phyloP scores from a whole-genome alignment of 805 yeast genomes.

The Saccharomycopsis fodiens region DNA sequence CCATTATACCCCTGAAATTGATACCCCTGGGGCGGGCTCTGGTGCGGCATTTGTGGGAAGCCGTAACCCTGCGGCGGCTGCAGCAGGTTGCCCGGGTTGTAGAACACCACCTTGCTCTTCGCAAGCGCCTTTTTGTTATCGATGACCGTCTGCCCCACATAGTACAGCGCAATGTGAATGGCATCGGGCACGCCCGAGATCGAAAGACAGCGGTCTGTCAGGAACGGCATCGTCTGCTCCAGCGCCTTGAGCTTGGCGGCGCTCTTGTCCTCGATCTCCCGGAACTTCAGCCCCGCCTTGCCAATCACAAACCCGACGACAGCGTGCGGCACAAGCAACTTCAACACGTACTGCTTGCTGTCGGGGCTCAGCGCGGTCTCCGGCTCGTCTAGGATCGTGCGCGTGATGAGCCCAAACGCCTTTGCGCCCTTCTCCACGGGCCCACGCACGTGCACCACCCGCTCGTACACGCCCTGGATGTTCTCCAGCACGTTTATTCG shows the following conservation, averaged over 20 bases:
- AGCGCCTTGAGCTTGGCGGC: slow-evolving; percentile 73
- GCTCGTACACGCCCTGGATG: slow-evolving; percentile 60
- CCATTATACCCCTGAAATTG: slow-evolving; percentile 14
- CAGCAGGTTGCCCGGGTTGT: slow-evolving; percentile 40
- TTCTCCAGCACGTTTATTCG: slow-evolving; percentile 69
- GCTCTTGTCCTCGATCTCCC: slow-evolving; percentile 76
- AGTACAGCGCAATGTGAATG: slow-evolving; percentile 74
- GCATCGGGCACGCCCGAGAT: slow-evolving; percentile 82
- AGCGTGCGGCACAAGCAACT: slow-evolving; percentile 67
- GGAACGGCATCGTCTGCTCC: slow-evolving; percentile 60
- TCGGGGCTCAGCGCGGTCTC: slow-evolving; percentile 50
- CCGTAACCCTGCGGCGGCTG: slow-evolving; percentile 1
- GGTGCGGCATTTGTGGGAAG: not conserved
- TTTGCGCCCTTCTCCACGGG: slow-evolving; percentile 71
- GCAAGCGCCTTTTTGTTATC: slow-evolving; percentile 48
- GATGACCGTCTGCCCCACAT: slow-evolving; percentile 58
- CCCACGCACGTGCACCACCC: slow-evolving; percentile 70
- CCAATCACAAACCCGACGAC: slow-evolving; percentile 79
- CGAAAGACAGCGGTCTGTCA: slow-evolving; percentile 68
- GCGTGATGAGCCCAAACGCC: slow-evolving; percentile 67
- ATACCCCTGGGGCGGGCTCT: slow-evolving; percentile 6
- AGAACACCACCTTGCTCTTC: slow-evolving; percentile 47
- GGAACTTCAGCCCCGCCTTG: slow-evolving; percentile 60
- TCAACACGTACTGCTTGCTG: slow-evolving; percentile 48
- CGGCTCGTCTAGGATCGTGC: slow-evolving; percentile 61